Evolutionary conservation across 2,329 filamentous ascomycete species (phyloP), one percentile per base, ranked within the genome.

Genomic region (Daldinia eschscholtzii): DNA sequence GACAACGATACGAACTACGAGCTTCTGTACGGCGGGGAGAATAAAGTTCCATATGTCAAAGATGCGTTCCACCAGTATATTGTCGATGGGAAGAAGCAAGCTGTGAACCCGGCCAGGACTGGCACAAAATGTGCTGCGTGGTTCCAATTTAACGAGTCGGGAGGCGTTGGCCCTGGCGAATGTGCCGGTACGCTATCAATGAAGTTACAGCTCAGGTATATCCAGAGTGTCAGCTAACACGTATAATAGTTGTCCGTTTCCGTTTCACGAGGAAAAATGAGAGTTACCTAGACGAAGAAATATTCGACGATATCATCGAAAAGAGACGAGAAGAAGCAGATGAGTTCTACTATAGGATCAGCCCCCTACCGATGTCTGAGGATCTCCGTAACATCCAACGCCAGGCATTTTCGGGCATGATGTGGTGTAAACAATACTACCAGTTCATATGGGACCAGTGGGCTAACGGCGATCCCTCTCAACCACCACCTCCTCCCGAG

Each of bases 371-470:
- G 2, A 97, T 98, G 91, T 87, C 93, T 0, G 94, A 98, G 56
- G 95, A 98, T 77, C 86, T 98, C 66, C 91, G 94, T 73, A 98
- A 97, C 80, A 96, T 98, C 74, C 96, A 98, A 81, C 89, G 95
- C 73, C 94, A 98, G 80, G 96, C 95, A 3, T 92, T 98, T 73
- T 91, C 94, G 0, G 95, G 96, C 61, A 98, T 98, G 95, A 91
- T 98, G 87, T 98, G 95, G 95, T 97, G 92, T 70, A 98, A 98
- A 80, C 95, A 98, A 80, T 93, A 93, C 81, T 98, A 98, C 80
- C 89, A 97, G 78, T 98, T 98, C 80, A 89, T 98, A 75, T 98
- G 94, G 93, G 94, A 98, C 72, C 92, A 98, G 78, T 98, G 95
- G 95, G 94, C 94, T 28, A 97, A 97, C 71, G 95, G 95, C 59